Conservation (phyloP, 2,329 filamentous ascomycete species). For the Dothideomycetes sp. region DNA sequence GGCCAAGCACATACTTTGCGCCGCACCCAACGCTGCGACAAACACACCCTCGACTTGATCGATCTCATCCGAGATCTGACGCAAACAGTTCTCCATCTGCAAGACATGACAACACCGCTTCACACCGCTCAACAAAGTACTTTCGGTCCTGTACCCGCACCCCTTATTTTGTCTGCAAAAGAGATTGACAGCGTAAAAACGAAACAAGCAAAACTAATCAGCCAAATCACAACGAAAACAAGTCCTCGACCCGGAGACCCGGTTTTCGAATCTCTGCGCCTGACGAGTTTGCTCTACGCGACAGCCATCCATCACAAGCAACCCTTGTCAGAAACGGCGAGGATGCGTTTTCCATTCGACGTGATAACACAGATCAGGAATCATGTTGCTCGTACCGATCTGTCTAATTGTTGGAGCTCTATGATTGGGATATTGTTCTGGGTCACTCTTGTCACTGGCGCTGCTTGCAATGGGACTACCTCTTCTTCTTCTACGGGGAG, state of each 20-base stretch:
- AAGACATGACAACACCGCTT: neutral
- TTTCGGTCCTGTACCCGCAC: neutral
- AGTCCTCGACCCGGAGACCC: no score
- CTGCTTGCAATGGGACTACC: conserved; percentile 22
- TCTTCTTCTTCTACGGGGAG: no score
- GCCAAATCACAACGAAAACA: no score
- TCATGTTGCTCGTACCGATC: conserved; percentile 20
- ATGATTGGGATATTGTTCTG: conserved; percentile 27
- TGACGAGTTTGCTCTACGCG: conserved; percentile 22
- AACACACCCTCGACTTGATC: neutral
- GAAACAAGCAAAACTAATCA: no score
- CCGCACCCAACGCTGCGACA: conserved; percentile 1
- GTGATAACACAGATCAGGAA: conserved; percentile 17
- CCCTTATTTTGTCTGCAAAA: no score
- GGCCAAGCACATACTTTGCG: neutral
- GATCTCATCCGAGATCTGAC: conserved; percentile 1
- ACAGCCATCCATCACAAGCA: conserved; percentile 18
- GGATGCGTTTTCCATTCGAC: no score
- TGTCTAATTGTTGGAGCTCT: conserved; percentile 25
- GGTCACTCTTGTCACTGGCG: conserved; percentile 24
- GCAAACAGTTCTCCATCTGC: conserved; percentile 1
- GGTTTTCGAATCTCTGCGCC: no score
- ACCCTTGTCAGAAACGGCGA: no score
- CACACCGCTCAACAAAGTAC: neutral
- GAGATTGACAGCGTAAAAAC: no score